A percentile compares a stretch with the other conserved stretches of the same genome.
These are phyloP conservation scores for Amylostereum areolatum DNA, from an alignment of 1,284 basidiomycete genomes.

Conservation along the genomic window DNA sequence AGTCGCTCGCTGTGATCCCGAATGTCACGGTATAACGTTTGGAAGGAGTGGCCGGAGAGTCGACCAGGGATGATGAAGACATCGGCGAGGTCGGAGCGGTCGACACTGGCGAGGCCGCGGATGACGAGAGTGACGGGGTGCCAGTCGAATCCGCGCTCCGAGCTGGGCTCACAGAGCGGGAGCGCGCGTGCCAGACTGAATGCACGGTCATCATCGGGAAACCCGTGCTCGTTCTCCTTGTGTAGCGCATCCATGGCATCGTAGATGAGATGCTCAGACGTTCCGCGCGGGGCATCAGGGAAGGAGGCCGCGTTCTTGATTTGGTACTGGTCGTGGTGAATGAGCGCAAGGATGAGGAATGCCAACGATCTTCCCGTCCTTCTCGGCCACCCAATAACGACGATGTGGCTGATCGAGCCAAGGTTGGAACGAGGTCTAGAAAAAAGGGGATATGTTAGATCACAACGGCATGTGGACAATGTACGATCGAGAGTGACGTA, in stretches of 20 bases:
- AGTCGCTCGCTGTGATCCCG: conserved; percentile 33
- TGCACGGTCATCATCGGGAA: background rate
- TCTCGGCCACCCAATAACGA: background rate
- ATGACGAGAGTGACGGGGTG: conserved; percentile 4
- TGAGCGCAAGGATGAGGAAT: conserved; percentile 38
- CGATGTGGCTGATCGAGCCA: background rate
- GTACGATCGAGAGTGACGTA: conserved; percentile 11
- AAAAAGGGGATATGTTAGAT: background rate
- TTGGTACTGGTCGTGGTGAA: conserved; percentile 30
- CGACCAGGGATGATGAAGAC: conserved; percentile 1
- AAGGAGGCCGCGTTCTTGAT: conserved; percentile 43
- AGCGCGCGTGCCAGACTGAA: conserved; percentile 11
- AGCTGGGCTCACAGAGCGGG: conserved; percentile 4
- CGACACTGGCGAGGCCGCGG: background rate
- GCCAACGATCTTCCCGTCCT: conserved; percentile 22
- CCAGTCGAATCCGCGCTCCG: background rate
- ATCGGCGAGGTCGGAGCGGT: background rate
- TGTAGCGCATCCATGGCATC: conserved; percentile 32
- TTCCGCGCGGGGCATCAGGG: conserved; percentile 38
- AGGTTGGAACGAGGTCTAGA: conserved; percentile 14
- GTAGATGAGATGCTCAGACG: conserved; percentile 40
- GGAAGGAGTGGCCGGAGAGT: no score
- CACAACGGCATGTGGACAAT: background rate
- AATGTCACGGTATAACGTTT: conserved; percentile 30
- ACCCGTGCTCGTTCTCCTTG: conserved; percentile 13